Conservation (phyloP, 257 asterid genomes). For the Scutellaria baicalensis region DNA sequence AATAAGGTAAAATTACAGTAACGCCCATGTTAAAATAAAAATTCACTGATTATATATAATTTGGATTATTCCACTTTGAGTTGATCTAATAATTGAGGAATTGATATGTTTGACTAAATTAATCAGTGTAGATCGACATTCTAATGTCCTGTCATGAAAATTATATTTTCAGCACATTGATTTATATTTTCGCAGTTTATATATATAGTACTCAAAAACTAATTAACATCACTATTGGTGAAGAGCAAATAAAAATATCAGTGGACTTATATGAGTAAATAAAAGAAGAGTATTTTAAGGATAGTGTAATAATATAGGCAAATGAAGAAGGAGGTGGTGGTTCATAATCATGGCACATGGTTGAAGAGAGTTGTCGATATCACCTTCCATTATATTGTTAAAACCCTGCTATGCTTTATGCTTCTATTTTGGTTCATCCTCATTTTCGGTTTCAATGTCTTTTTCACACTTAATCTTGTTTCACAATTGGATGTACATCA, state of each 20-base stretch:
- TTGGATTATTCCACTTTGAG: too few relatives aligned
- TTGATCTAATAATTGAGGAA: too few relatives aligned
- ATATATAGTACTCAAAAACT: too few relatives aligned
- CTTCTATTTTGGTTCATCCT: not conserved
- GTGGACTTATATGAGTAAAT: not conserved
- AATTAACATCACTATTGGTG: too few relatives aligned
- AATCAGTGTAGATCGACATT: too few relatives aligned
- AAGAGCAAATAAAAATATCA: not conserved
- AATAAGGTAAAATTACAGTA: too few relatives aligned
- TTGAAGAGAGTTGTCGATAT: conserved; percentile 15
- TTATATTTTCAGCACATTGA: too few relatives aligned
- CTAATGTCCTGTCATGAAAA: too few relatives aligned
- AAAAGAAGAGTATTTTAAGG: not conserved
- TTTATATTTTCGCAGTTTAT: too few relatives aligned
- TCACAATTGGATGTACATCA: not conserved
- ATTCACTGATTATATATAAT: too few relatives aligned
- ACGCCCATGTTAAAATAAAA: too few relatives aligned
- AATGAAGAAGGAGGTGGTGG: not conserved
- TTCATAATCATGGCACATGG: conserved; percentile 29
- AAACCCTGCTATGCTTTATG: not conserved
- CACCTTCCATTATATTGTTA: conserved; percentile 12
- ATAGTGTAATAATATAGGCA: not conserved
- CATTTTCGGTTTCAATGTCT: conserved; percentile 3
- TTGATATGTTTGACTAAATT: too few relatives aligned
- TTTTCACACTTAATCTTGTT: not conserved